phyloP scores from a whole-genome alignment of 305 asterid genomes.

The Plantago lanceolata region DNA sequence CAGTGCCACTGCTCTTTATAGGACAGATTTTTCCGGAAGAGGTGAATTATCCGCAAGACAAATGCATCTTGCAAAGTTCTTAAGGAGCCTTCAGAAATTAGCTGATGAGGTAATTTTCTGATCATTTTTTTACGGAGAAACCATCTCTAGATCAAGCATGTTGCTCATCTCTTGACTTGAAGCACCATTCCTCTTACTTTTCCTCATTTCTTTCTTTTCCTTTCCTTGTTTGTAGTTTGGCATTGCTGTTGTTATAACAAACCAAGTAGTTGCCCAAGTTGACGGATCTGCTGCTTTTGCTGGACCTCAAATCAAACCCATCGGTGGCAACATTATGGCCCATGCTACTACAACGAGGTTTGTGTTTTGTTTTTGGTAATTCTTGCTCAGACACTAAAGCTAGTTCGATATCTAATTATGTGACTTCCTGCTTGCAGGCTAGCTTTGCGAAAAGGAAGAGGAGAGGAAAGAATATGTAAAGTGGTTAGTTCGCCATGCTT shows the following conservation, averaged over 20 bases:
- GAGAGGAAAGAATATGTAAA: slow-evolving; percentile 92
- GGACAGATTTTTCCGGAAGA: slow-evolving; percentile 93
- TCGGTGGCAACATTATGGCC: slow-evolving; percentile 95
- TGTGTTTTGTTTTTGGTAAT: slow-evolving; percentile 1
- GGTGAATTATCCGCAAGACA: slow-evolving; percentile 94
- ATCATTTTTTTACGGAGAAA: slow-evolving; percentile 1
- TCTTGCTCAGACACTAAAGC: not conserved
- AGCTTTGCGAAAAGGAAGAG: slow-evolving; percentile 86
- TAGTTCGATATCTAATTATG: slow-evolving; percentile 8
- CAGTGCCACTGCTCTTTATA: slow-evolving; percentile 94
- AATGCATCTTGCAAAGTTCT: slow-evolving; percentile 96
- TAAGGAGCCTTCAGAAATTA: slow-evolving; percentile 92
- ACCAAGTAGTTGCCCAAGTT: slow-evolving; percentile 99
- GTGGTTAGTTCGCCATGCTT: slow-evolving; percentile 91
- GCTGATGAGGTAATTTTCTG: slow-evolving; percentile 71
- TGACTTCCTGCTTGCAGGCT: slow-evolving; percentile 41
- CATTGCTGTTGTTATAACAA: slow-evolving; percentile 85
- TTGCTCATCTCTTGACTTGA: not conserved
- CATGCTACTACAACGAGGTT: slow-evolving; percentile 94
- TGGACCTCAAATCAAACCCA: slow-evolving; percentile 89
- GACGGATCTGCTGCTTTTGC: slow-evolving; percentile 85
- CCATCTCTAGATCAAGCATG: not conserved
- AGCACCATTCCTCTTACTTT: not conserved
- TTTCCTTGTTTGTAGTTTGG: slow-evolving; percentile 52
- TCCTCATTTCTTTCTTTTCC: not conserved